phyloP scores from a whole-genome alignment of 176 grass and related monocot species.

The Chrysopogon serrulatus region DNA sequence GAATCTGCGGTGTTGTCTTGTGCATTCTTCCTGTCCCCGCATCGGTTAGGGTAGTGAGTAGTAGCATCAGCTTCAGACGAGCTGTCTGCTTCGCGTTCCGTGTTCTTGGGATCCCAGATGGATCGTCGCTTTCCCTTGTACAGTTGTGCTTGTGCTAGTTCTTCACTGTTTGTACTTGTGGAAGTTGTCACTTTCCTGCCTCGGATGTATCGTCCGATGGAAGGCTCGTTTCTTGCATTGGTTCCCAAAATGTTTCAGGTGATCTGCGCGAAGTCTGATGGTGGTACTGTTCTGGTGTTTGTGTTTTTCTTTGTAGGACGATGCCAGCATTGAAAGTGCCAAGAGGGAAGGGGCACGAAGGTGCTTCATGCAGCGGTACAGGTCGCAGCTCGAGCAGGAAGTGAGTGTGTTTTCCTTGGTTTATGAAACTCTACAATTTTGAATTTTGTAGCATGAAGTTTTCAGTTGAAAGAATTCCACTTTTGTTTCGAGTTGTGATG shows the following conservation, averaged over 20 bases:
- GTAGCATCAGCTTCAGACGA: conserved; percentile 17
- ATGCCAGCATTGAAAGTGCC: conserved; percentile 31
- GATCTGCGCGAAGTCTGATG: conserved; percentile 2
- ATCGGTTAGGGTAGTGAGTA: background rate
- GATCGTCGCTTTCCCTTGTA: conserved; percentile 35
- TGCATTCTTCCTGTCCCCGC: too few species aligned
- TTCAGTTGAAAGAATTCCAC: background rate
- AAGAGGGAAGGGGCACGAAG: conserved; percentile 35
- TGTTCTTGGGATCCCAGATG: conserved; percentile 32
- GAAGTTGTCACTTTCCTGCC: background rate
- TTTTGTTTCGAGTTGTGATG: background rate
- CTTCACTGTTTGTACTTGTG: background rate
- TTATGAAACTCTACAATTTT: background rate
- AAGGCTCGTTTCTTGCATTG: background rate
- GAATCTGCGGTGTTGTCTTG: background rate
- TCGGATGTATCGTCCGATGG: background rate
- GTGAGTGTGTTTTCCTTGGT: conserved; percentile 43
- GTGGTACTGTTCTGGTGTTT: background rate
- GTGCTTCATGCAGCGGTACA: conserved; percentile 45
- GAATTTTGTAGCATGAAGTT: background rate
- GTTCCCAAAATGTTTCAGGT: background rate
- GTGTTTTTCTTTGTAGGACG: conserved; percentile 38
- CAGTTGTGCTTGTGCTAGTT: too few species aligned
- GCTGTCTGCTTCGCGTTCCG: conserved; percentile 11
- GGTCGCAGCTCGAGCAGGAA: conserved; percentile 73